Evolutionary conservation across 768 basidiomycete species (phyloP), one percentile per base, ranked within the genome.

Genomic region (Tricholoma hemisulphureum): DNA sequence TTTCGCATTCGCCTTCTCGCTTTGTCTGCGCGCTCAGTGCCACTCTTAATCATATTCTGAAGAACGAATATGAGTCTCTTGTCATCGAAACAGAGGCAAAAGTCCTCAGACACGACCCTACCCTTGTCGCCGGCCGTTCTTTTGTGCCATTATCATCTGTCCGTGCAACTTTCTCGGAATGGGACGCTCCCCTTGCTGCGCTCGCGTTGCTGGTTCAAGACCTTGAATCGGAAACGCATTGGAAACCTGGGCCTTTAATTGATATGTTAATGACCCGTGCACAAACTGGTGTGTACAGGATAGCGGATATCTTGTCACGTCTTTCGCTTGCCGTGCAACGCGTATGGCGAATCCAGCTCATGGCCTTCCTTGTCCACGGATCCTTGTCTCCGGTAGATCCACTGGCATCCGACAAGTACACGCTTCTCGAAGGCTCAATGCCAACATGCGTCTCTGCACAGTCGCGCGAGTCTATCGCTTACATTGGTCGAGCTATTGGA

Each of bases 101-200:
- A 65, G 79, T 96, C 23, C 79, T 97, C 34, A 77, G 75, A 34
- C 84, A 88, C 46, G 93, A 95, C 67, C 77, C 87, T 13, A 80
- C 76, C 52, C 80, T 94, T 23, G 93, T 95, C 31, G 89, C 84
- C n/a, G 81, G 81, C 56, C 85, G 86, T 8, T 87, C 89, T 4
- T 94, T 89, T 67, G 93, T 97, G 4, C 93, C 94, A 3, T 76
- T 97, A 29, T 91, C 94, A 0, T 87, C 87, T 6, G 73, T 97
- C 58, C 84, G 89, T 53, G 91, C 95, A 10, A 84, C 82, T 16
- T 95, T 96, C 70, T 83, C 90, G 6, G 84, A 84, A 70, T 97
- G 95, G 95, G 91, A 93, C 63, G 87, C 90, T 7, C 93, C 93
- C 13, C 76, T 97, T 49, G 84, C 85, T 32, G 83, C 89, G 4